Percentiles rank a stretch among this genome's conserved stretches.
Conservation (phyloP, 2,329 filamentous ascomycete genomes). For the Xylaria sp. region DNA sequence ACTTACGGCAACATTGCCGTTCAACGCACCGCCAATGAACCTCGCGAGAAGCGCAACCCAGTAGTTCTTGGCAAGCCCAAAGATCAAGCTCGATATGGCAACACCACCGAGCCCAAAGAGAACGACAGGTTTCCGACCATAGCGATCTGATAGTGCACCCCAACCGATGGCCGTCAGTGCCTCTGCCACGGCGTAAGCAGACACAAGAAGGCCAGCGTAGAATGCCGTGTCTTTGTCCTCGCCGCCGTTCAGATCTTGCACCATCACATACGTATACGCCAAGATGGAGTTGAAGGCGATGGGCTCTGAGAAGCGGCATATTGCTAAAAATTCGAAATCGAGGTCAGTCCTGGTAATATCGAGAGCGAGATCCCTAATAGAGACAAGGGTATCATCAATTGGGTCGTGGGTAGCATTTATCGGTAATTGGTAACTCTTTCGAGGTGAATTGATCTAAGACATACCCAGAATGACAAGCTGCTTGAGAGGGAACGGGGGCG, state of each 20-base stretch:
- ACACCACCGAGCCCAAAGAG: slow-evolving; percentile 45
- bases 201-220: slow-evolving; percentile 55
- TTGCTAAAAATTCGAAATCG: slow-evolving; percentile 39
- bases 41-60: slow-evolving; percentile 51
- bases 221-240: slow-evolving; percentile 51
- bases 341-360: slow-evolving; percentile 1
- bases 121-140: slow-evolving; percentile 47
- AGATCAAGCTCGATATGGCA: slow-evolving; percentile 49
- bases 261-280: slow-evolving; percentile 51
- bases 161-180: slow-evolving; percentile 50
- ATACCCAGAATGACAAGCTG: slow-evolving; percentile 47
- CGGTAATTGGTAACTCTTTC: too few relatives aligned
- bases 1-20: slow-evolving; percentile 47
- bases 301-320: slow-evolving; percentile 53
- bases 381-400: background rate
- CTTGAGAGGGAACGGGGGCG: slow-evolving; percentile 48
- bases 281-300: slow-evolving; percentile 54
- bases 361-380: background rate
- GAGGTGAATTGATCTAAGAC: too few relatives aligned
- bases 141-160: slow-evolving; percentile 49
- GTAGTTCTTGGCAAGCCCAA: slow-evolving; percentile 48
- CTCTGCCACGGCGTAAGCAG: slow-evolving; percentile 51
- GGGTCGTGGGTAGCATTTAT: background rate
- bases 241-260: slow-evolving; percentile 43
- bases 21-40: slow-evolving; percentile 48